Evolutionary conservation across 2,329 filamentous ascomycete genomes (phyloP), one percentile per base, ranked within the genome.

Genomic region (Penicillium sclerotiorum): DNA sequence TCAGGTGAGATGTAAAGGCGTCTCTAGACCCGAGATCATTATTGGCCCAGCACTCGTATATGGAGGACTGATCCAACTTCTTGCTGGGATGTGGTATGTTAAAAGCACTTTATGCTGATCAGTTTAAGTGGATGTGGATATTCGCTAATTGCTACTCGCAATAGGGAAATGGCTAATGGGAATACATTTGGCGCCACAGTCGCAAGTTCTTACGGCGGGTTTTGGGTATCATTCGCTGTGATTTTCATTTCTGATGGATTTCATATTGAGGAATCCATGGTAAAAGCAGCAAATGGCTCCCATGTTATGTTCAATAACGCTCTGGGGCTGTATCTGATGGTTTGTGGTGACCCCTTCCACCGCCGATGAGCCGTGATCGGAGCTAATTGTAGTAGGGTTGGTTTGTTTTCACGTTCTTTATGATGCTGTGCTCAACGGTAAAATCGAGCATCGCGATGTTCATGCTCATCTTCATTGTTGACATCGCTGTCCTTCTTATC

Each of bases 181-280:
- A 90, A 91, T 75, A 90, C 88, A 5, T 90, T 91, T 56, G 87
- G 87, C 74, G 88, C 87, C 25, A 90, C 87, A 3, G 86, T 87
- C 1, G 74, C 90, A 28, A 87, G 85, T 3, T 90, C 87, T 0
- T 91, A 88, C 62, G 88, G 88, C 52, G 87, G 87, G 46, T 91
- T 90, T 78, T 91, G 88, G 88, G 85, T 91, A 61, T 77, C 76
- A 13, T 85, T 88, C 59, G 87, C 76, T 51, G 84, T 90, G 58
- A 79, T 89, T 38, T 74, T 87, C 48, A 88, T 85, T 0, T 87
- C 78, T 0, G 77, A 78, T 47, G 77, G 77, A 8, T 89, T 87
- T 74, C 71, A 79, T 41, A 83, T 88, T 50, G 70, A 76, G 22
- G 73, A 74, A 8, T 75, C 78, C 60, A 74, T 59, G 61, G 78